phyloP scores from a whole-genome alignment of 345 rosid genomes.

The Luvunga scandens region DNA sequence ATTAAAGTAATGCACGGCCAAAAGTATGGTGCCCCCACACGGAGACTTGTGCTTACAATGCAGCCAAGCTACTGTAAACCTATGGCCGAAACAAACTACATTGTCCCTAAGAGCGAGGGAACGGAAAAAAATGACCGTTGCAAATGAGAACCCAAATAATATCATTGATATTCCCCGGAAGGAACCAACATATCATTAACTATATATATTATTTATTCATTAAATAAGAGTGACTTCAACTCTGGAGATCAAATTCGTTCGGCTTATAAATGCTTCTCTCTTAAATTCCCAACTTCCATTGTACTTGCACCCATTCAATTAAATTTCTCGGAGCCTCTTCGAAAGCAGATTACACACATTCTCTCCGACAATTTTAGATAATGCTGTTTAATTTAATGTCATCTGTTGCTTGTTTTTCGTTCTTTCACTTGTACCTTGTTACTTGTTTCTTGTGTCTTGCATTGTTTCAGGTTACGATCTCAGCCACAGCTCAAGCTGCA shows the following conservation, averaged over 20 bases:
- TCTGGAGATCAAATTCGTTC: background rate
- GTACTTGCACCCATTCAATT: background rate
- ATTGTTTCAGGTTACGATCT: constrained; percentile 31
- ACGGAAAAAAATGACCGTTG: constrained; percentile 45
- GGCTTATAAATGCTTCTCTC: background rate
- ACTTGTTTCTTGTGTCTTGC: constrained; percentile 25
- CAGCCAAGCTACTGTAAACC: constrained; percentile 21
- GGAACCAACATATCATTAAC: no score
- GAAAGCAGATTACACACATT: background rate
- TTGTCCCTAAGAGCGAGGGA: constrained; percentile 13
- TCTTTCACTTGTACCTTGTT: constrained; percentile 21
- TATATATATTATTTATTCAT: background rate
- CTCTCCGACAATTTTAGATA: constrained; percentile 8
- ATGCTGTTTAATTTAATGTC: constrained; percentile 34
- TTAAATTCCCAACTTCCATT: background rate
- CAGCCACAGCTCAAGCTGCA: constrained; percentile 9
- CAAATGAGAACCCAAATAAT: constrained; percentile 2
- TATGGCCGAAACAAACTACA: constrained; percentile 5
- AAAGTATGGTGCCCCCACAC: constrained; percentile 20
- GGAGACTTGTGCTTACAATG: constrained; percentile 18
- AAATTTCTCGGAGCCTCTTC: background rate
- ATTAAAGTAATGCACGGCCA: constrained; percentile 10
- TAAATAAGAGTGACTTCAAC: background rate
- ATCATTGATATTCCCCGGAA: background rate
- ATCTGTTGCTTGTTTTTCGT: constrained; percentile 19